Conservation (phyloP, 176 grass and related monocot species). For the Typha latifolia region DNA sequence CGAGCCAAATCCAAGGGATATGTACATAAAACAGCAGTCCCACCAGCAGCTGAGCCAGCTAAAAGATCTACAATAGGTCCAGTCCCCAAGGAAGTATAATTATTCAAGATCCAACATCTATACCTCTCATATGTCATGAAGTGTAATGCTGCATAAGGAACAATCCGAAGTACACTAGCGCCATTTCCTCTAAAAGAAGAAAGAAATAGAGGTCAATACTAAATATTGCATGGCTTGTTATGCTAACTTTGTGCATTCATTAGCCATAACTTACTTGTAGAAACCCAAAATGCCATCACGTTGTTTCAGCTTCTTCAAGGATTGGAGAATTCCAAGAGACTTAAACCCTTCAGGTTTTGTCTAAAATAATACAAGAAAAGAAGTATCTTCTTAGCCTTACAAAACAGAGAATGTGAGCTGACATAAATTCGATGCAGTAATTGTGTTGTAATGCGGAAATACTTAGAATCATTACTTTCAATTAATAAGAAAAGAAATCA, state of each 20-base stretch:
- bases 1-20: slow-evolving; percentile 92
- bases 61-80: slow-evolving; percentile 84
- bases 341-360: slow-evolving; percentile 79
- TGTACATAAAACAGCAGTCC: slow-evolving; percentile 88
- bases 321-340: slow-evolving; percentile 68
- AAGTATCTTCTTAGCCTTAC: neutral
- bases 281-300: slow-evolving; percentile 79
- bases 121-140: slow-evolving; percentile 95
- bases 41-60: slow-evolving; percentile 81
- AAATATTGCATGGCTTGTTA: neutral
- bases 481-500: neutral
- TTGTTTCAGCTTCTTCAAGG: slow-evolving; percentile 66
- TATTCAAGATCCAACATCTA: slow-evolving; percentile 81
- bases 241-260: slow-evolving; percentile 7
- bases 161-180: slow-evolving; percentile 87
- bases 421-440: too few relatives aligned
- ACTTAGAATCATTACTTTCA: too few relatives aligned
- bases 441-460: too few relatives aligned
- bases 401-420: too few relatives aligned
- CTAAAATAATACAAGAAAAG: slow-evolving; percentile 16
- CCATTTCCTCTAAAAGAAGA: slow-evolving; percentile 71
- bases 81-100: slow-evolving; percentile 58
- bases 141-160: slow-evolving; percentile 92
- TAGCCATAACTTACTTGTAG: slow-evolving; percentile 57
- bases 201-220: slow-evolving; percentile 9